phyloP scores from a whole-genome alignment of 805 yeast genomes.

The Myxozyma neotropica region DNA sequence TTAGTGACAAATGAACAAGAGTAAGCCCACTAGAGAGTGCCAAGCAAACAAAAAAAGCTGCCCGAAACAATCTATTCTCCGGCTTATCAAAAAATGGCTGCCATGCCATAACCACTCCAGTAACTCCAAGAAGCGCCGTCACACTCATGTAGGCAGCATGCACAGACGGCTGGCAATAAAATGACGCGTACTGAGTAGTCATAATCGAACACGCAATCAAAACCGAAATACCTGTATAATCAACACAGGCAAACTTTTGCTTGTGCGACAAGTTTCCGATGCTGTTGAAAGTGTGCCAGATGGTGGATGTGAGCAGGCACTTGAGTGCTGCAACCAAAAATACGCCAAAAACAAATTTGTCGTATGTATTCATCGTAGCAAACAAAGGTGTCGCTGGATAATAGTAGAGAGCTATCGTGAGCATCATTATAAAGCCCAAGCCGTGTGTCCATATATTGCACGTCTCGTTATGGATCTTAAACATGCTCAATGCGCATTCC shows the following conservation, averaged over 20 bases:
- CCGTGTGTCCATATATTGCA: constrained; percentile 93
- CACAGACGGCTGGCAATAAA: constrained; percentile 59
- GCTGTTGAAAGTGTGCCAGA: constrained; percentile 91
- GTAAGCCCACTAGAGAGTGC: constrained; percentile 76
- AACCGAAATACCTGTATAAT: constrained; percentile 91
- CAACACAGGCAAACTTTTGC: constrained; percentile 85
- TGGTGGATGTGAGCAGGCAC: constrained; percentile 75
- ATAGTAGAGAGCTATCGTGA: constrained; percentile 59
- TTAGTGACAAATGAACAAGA: constrained; percentile 55
- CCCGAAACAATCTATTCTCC: constrained; percentile 76
- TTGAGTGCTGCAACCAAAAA: constrained; percentile 73
- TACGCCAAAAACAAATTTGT: constrained; percentile 58
- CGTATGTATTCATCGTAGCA: constrained; percentile 43
- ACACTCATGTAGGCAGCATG: constrained; percentile 57
- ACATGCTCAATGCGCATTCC: constrained; percentile 62
- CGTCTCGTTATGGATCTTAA: constrained; percentile 78
- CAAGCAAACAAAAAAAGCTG: constrained; percentile 75
- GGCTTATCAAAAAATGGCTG: constrained; percentile 89
- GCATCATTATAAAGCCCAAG: constrained; percentile 62
- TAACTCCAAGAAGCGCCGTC: constrained; percentile 65
- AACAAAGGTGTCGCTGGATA: constrained; percentile 65
- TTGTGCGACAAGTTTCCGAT: constrained; percentile 62
- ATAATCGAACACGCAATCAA: constrained; percentile 86
- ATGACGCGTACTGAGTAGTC: constrained; percentile 78
- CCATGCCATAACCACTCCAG: constrained; percentile 85